These are phyloP conservation scores for Aspergillus persii DNA, from an alignment of 2,329 filamentous ascomycete genomes.

Conservation along the genomic window DNA sequence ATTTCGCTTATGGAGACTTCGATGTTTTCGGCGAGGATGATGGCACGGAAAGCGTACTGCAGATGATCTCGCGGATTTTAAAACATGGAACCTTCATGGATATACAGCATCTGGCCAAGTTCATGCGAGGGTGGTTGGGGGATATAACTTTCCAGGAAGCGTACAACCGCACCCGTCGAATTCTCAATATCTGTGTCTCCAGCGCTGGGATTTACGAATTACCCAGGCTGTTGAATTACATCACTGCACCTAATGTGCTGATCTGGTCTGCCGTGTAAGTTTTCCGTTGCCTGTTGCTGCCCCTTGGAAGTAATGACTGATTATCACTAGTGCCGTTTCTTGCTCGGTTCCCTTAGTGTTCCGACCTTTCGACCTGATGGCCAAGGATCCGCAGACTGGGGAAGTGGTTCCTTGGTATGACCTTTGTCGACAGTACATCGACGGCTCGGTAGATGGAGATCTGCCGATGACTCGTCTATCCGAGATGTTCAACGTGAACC, in stretches of 20 bases:
- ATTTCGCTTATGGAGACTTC: slow-evolving; percentile 76
- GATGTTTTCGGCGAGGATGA: slow-evolving; percentile 70
- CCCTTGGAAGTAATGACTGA: slow-evolving; percentile 9
- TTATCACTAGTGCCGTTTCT: slow-evolving; percentile 65
- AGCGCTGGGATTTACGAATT: slow-evolving; percentile 84
- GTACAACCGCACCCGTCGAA: slow-evolving; percentile 87
- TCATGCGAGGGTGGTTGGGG: slow-evolving; percentile 77
- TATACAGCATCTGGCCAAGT: slow-evolving; percentile 73
- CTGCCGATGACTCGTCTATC: slow-evolving; percentile 84
- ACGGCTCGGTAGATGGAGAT: slow-evolving; percentile 93
- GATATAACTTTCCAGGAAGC: slow-evolving; percentile 95
- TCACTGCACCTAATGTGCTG: slow-evolving; percentile 89
- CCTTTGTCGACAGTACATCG: slow-evolving; percentile 81
- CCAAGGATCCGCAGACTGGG: slow-evolving; percentile 80
- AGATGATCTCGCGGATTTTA: slow-evolving; percentile 68
- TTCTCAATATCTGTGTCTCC: slow-evolving; percentile 92
- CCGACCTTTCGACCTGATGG: slow-evolving; percentile 71
- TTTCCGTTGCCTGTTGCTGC: neutral
- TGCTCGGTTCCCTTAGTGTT: slow-evolving; percentile 91
- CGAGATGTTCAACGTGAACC: slow-evolving; percentile 97
- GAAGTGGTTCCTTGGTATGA: slow-evolving; percentile 81
- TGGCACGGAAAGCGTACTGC: slow-evolving; percentile 61
- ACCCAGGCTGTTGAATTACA: slow-evolving; percentile 83
- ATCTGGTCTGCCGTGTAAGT: slow-evolving; percentile 87
- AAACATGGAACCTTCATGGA: slow-evolving; percentile 85